Conservation (phyloP, 768 basidiomycete genomes). For the Amanita polypyramis region DNA sequence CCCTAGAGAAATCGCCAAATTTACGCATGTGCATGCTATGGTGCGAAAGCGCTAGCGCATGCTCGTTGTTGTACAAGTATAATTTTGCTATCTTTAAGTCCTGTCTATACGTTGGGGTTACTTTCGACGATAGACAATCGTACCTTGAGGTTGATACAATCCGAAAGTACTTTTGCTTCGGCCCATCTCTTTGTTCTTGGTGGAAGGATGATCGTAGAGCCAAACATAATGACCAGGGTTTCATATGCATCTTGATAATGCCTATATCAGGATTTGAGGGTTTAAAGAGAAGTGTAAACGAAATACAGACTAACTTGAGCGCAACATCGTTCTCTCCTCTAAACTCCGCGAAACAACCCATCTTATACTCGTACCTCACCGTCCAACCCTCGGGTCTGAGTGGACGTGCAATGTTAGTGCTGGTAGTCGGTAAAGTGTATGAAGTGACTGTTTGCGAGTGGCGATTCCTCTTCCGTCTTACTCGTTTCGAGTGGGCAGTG, state of each 20-base stretch:
- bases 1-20: conserved; percentile 78
- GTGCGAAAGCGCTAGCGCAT: conserved; percentile 68
- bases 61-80: conserved; percentile 86
- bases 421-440: conserved; percentile 38
- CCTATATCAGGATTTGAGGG: conserved; percentile 27
- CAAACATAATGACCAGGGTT: conserved; percentile 79
- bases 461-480: conserved; percentile 79
- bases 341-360: conserved; percentile 94
- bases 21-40: conserved; percentile 78
- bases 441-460: conserved; percentile 52
- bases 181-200: conserved; percentile 97
- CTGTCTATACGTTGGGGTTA: background rate
- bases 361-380: conserved; percentile 95
- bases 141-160: conserved; percentile 88
- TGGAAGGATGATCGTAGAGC: conserved; percentile 74
- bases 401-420: conserved; percentile 37
- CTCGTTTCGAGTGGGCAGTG: conserved; percentile 83
- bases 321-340: conserved; percentile 88
- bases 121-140: conserved; percentile 5
- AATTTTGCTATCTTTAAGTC: conserved; percentile 68
- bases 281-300: conserved; percentile 8
- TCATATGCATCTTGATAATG: conserved; percentile 94
- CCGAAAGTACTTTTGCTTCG: conserved; percentile 93
- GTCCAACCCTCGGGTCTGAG: conserved; percentile 88
- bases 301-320: conserved; percentile 53